phyloP scores from a whole-genome alignment of 2,329 filamentous ascomycete genomes.

The Endoconidiophora laricicola region DNA sequence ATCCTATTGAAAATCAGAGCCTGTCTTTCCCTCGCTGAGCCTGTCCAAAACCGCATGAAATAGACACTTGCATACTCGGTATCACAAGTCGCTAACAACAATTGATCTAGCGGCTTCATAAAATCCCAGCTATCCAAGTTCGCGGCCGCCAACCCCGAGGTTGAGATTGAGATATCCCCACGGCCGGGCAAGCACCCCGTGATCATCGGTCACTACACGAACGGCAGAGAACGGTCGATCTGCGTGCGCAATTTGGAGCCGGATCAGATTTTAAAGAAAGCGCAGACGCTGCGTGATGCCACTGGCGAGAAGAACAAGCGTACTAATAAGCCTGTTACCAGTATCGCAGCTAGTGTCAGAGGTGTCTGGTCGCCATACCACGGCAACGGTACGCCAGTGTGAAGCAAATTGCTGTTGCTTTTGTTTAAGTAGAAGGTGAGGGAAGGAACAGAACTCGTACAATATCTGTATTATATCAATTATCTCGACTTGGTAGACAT shows the following conservation, averaged over 20 bases:
- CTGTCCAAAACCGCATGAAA: not conserved
- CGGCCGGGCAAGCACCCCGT: constrained; percentile 81
- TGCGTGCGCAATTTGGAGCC: constrained; percentile 78
- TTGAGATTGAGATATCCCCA: constrained; percentile 85
- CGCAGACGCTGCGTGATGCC: constrained; percentile 52
- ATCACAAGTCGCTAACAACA: constrained; percentile 16
- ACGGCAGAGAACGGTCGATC: constrained; percentile 68
- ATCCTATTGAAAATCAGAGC: no score
- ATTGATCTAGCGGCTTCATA: constrained; percentile 54
- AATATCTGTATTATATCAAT: constrained; percentile 14
- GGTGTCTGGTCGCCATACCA: constrained; percentile 58
- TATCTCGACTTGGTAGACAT: no score
- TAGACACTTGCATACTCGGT: not conserved
- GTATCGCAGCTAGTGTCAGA: constrained; percentile 49
- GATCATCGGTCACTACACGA: constrained; percentile 81
- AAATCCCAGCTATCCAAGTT: constrained; percentile 60
- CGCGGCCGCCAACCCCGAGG: constrained; percentile 63
- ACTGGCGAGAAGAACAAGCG: constrained; percentile 57
- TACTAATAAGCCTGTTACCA: constrained; percentile 46
- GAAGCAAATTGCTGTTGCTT: constrained; percentile 14
- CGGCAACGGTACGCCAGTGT: constrained; percentile 39
- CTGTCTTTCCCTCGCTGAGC: not conserved
- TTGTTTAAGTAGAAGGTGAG: no score
- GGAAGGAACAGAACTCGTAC: constrained; percentile 4
- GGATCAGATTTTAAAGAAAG: constrained; percentile 68